These are phyloP conservation scores for Echria macrotheca DNA, from an alignment of 495 filamentous ascomycete genomes.

Conservation along the genomic window DNA sequence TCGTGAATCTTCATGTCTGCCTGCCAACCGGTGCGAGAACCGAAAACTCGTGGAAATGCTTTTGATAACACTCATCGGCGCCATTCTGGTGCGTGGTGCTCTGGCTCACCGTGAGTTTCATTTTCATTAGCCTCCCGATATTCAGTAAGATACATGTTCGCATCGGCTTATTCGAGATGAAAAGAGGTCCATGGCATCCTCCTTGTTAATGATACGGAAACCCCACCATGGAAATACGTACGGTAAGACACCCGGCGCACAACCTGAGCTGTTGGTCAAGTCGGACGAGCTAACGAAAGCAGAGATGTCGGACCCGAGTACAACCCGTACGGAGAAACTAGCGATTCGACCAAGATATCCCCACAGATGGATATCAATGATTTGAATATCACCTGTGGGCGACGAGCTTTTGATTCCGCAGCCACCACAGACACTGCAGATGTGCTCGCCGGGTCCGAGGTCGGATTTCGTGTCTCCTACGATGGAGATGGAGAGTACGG, in stretches of 20 bases:
- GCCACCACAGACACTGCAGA: slow-evolving; percentile 14
- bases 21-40: no score
- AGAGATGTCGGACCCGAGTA: neutral
- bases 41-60: no score
- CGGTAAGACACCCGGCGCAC: no score
- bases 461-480: slow-evolving; percentile 14
- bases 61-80: no score
- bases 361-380: slow-evolving; percentile 5
- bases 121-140: no score
- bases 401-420: slow-evolving; percentile 11
- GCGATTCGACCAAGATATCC: slow-evolving; percentile 4
- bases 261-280: no score
- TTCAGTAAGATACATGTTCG: no score
- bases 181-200: slow-evolving; percentile 16
- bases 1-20: no score
- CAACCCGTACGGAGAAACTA: neutral
- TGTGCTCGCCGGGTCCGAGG: slow-evolving; percentile 15
- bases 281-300: no score
- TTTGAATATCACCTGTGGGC: slow-evolving; percentile 15
- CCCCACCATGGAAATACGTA: slow-evolving; percentile 21
- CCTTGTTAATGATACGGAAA: slow-evolving; percentile 39
- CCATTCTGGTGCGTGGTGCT: no score
- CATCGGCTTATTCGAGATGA: no score
- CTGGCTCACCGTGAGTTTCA: no score
- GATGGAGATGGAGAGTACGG: slow-evolving; percentile 7